Percentiles rank a stretch among this genome's conserved stretches.
phyloP scores from a whole-genome alignment of 2,329 filamentous ascomycete species.

The Sporothrix luriei region DNA sequence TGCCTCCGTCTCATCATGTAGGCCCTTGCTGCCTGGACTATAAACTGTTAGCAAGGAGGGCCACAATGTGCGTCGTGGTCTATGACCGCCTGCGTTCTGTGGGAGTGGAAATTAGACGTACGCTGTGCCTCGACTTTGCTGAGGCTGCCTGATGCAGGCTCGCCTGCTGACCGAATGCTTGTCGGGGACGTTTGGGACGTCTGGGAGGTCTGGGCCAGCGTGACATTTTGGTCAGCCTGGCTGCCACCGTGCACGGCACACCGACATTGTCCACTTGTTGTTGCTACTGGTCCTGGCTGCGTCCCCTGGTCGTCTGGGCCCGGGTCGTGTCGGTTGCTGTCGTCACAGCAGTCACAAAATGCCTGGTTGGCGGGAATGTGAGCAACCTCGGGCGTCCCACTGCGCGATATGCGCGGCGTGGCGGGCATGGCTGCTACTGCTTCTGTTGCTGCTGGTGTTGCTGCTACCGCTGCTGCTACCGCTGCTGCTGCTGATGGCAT shows the following conservation, averaged over 20 bases:
- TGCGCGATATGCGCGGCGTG: conserved; percentile 4
- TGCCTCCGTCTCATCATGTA: conserved; percentile 19
- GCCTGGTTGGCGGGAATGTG: not conserved
- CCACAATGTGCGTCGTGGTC: too few relatives aligned
- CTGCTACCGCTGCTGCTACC: not conserved
- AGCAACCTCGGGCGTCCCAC: not conserved
- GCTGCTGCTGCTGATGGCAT: not conserved
- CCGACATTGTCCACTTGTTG: not conserved
- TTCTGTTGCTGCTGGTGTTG: not conserved
- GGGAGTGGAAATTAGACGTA: not conserved
- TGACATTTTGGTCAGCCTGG: too few relatives aligned
- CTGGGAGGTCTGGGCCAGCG: not conserved
- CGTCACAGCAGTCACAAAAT: conserved; percentile 11
- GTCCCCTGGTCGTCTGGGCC: not conserved
- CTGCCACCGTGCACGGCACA: conserved; percentile 6
- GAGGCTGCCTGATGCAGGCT: not conserved
- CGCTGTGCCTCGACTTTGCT: conserved; percentile 29
- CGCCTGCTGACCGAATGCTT: not conserved
- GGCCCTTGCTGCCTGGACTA: conserved; percentile 27
- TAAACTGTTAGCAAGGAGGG: not conserved
- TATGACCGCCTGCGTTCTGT: too few relatives aligned
- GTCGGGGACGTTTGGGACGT: not conserved
- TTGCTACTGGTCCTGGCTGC: not conserved
- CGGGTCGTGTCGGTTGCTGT: not conserved
- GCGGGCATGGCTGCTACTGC: not conserved